phyloP scores from a whole-genome alignment of 2,329 filamentous ascomycete genomes.

The Celoporthe dispersa region DNA sequence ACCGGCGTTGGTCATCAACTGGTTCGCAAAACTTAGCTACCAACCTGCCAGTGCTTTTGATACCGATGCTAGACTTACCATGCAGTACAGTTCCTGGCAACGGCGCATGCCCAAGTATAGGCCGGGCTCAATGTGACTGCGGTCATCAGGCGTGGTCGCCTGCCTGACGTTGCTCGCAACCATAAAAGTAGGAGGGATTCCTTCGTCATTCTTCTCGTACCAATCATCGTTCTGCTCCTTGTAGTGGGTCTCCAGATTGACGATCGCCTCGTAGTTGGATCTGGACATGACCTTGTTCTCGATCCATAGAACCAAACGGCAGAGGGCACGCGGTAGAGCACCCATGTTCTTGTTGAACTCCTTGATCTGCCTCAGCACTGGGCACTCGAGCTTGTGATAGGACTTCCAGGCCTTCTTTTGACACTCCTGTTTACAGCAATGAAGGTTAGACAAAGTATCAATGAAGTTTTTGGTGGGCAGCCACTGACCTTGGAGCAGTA shows the following conservation, averaged over 20 bases:
- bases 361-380: constrained; percentile 29
- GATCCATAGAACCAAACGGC: constrained; percentile 37
- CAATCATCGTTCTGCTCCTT: constrained; percentile 29
- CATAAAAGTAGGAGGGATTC: constrained; percentile 17
- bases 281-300: constrained; percentile 31
- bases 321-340: constrained; percentile 31
- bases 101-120: background rate
- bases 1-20: constrained; percentile 38
- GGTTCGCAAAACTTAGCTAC: background rate
- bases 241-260: constrained; percentile 35
- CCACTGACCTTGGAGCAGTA: constrained; percentile 38
- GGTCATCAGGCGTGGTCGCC: constrained; percentile 23
- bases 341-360: constrained; percentile 27
- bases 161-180: constrained; percentile 26
- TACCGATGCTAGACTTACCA: constrained; percentile 28
- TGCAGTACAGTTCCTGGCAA: constrained; percentile 31
- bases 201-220: constrained; percentile 24
- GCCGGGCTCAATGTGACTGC: background rate
- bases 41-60: background rate
- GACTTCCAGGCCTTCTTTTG: constrained; percentile 37
- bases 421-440: constrained; percentile 33
- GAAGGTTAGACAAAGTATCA: background rate
- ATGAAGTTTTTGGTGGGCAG: too few relatives aligned
- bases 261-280: constrained; percentile 29
- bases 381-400: constrained; percentile 40